These are phyloP conservation scores for Orychophragmus violaceus DNA, from an alignment of 345 rosid species.

Conservation along the genomic window DNA sequence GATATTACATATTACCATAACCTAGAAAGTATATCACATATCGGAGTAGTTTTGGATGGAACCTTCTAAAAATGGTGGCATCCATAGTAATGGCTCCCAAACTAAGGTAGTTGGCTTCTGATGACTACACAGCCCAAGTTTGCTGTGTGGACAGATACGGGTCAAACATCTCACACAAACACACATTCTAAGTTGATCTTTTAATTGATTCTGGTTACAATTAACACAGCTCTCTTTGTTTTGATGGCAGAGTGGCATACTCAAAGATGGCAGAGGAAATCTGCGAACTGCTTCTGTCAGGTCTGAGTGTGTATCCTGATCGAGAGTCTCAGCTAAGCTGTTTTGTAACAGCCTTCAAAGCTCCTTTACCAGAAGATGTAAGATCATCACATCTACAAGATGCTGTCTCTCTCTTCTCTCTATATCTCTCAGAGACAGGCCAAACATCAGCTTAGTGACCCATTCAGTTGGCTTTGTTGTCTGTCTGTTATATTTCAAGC, in stretches of 20 bases:
- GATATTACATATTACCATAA: not conserved
- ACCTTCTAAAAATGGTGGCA: conserved; percentile 53
- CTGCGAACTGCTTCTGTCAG: conserved; percentile 48
- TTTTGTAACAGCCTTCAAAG: conserved; percentile 56
- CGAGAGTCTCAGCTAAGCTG: conserved; percentile 68
- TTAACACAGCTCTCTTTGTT: not conserved
- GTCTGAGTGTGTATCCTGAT: conserved; percentile 35
- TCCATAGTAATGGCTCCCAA: conserved; percentile 71
- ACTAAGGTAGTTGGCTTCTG: conserved; percentile 57
- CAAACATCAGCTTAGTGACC: conserved; percentile 20
- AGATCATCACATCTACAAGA: conserved; percentile 78
- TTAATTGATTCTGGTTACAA: not conserved
- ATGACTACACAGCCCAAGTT: conserved; percentile 61
- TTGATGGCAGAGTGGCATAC: conserved; percentile 61
- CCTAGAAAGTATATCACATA: not conserved
- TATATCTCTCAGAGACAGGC: conserved; percentile 60
- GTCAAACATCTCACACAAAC: conserved; percentile 45
- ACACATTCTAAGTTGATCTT: not conserved
- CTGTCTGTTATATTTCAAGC: conserved; percentile 1
- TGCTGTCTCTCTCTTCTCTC: conserved; percentile 70
- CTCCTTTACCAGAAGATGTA: conserved; percentile 69
- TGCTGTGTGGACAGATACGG: conserved; percentile 82
- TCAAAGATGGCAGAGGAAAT: conserved; percentile 88
- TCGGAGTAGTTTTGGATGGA: conserved; percentile 39
- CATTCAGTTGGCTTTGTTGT: not conserved